Evolutionary conservation across 331 rosid species (phyloP).

Genomic region (Cydonia oblonga): DNA sequence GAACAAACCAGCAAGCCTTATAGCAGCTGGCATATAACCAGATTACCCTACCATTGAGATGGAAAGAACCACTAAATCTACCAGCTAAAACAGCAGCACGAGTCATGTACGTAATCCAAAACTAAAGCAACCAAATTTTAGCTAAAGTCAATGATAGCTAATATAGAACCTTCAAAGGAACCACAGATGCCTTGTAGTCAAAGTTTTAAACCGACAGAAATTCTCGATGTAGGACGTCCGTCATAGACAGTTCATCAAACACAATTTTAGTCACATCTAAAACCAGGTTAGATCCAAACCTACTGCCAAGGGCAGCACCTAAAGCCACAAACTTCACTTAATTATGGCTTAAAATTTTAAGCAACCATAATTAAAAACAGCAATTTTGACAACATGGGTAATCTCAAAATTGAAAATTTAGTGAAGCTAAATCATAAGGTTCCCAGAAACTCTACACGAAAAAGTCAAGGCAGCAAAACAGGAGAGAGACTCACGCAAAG

Average conservation of each 20-base stretch:
- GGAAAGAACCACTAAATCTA: not conserved
- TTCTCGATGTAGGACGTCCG: not conserved
- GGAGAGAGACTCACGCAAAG: constrained; percentile 57
- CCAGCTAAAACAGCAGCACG: not conserved
- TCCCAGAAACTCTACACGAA: too few species aligned
- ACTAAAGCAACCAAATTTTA: not conserved
- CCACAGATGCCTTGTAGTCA: not conserved
- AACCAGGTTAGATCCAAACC: not conserved
- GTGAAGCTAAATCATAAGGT: not conserved
- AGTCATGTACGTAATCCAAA: not conserved
- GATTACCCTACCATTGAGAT: not conserved
- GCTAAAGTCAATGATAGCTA: not conserved
- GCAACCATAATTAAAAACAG: not conserved
- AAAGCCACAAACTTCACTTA: not conserved
- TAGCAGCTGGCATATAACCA: not conserved
- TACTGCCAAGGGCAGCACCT: not conserved
- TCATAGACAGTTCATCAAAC: constrained; percentile 16
- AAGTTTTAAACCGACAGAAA: not conserved
- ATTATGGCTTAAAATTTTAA: not conserved
- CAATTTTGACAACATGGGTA: not conserved
- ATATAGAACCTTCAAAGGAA: not conserved
- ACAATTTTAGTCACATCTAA: not conserved
- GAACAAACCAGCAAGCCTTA: not conserved
- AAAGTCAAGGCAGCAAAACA: not conserved
- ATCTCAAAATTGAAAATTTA: not conserved